Evolutionary conservation across 2,329 filamentous ascomycete genomes (phyloP), one percentile per base, ranked within the genome.

Genomic region (Talaromyces verruculosus): DNA sequence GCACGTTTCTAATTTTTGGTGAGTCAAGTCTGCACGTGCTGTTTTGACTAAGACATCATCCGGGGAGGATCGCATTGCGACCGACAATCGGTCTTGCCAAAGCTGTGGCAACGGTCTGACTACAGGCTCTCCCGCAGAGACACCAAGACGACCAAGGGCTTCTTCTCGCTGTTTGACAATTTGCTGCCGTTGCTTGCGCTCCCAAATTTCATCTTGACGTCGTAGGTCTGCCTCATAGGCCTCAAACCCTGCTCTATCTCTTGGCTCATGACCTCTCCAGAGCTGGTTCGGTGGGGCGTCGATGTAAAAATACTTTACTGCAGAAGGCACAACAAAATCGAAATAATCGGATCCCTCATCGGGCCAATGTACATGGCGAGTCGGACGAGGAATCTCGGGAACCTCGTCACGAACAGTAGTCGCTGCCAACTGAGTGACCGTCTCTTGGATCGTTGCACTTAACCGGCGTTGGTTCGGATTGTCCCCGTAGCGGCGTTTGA

Each of bases 1-100:
- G 64, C 79, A 80, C 1, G 77, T 79, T 1, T 72, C 68, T 51
- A 80, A 73, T 65, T 79, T 76, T 35, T 69, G 73, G 57, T 72
- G 73, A 39, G 72, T 79, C 35, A 80, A 63, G 11, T 74, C 71
- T 33, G 79, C 77, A n/a, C 77, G 78, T 19, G 72, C 68, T 4
- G 77, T 76, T 39, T 66, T 74, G 4, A 71, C 78, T 15, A 80
- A 65, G n/a, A 71, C 67, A 22, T 69, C 66, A 22, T 67, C 68
- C 33, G 73, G 65, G 5, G 73, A 68, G 35, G 69, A 60, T 10
- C 68, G 59, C 74, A 76, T 74, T 3, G 75, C 76, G 41, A 68
- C 67, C 6, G 72, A 65, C 11, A 82, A 69, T 37, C 71, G 72
- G 17, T 69, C 64, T 49, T 78, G 70, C 80, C 80, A 82, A 30